Evolutionary conservation across 164 flowering plant species (phyloP).

Genomic region (Amborella trichopoda): DNA sequence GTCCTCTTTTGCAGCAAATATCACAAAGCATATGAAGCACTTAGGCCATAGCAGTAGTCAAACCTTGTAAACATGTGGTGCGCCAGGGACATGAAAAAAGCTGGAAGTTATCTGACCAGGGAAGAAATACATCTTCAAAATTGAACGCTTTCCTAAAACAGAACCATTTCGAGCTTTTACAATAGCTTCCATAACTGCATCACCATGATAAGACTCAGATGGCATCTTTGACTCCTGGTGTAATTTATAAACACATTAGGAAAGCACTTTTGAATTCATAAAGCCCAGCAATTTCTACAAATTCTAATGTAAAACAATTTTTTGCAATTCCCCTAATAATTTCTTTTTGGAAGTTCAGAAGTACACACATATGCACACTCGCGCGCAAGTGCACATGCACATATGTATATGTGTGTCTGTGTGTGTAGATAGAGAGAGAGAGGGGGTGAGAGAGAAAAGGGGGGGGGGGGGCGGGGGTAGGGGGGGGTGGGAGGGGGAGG

Average conservation of each 20-base stretch:
- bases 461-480: too few relatives aligned
- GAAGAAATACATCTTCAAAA: conserved; percentile 92
- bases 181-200: conserved; percentile 90
- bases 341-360: too few relatives aligned
- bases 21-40: background rate
- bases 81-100: conserved; percentile 77
- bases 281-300: too few relatives aligned
- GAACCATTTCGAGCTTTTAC: conserved; percentile 85
- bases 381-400: too few relatives aligned
- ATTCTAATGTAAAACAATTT: background rate
- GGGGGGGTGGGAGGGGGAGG: too few relatives aligned
- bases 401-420: too few relatives aligned
- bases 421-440: too few relatives aligned
- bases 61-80: conserved; percentile 93
- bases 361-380: too few relatives aligned
- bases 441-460: too few relatives aligned
- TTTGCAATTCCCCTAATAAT: too few relatives aligned
- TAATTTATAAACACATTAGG: conserved; percentile 8
- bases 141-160: conserved; percentile 84
- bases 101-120: conserved; percentile 95
- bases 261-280: background rate
- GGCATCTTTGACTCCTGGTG: conserved; percentile 74
- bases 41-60: background rate
- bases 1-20: too few relatives aligned
- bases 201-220: conserved; percentile 79